These are phyloP conservation scores for Orbilia ellipsospora DNA, from an alignment of 2,329 filamentous ascomycete species.

Conservation along the genomic window DNA sequence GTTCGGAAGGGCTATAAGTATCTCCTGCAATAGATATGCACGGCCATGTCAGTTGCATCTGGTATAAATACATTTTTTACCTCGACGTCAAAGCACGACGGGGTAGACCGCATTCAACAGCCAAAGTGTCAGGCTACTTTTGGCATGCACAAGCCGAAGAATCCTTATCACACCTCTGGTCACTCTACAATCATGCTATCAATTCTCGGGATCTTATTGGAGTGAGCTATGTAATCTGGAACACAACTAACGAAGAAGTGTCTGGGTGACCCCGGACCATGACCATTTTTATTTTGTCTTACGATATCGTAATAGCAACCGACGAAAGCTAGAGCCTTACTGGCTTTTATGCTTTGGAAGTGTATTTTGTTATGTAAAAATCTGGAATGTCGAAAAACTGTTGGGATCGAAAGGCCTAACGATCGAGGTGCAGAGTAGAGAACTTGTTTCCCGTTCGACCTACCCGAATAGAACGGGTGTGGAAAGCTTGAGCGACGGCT, in stretches of 20 bases:
- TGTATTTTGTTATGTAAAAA: background rate
- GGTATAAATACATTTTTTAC: constrained; percentile 36
- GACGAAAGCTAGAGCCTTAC: background rate
- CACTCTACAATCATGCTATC: constrained; percentile 35
- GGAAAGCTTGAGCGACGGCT: constrained; percentile 2
- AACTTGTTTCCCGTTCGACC: constrained; percentile 4
- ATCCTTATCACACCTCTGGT: constrained; percentile 32
- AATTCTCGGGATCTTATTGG: background rate
- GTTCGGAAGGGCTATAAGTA: background rate
- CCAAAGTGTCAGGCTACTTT: constrained; percentile 3
- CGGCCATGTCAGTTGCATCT: constrained; percentile 43
- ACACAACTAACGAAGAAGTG: background rate
- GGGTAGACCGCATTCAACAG: constrained; percentile 23
- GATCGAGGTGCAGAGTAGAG: background rate
- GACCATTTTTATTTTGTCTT: constrained; percentile 34
- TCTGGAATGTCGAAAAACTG: background rate
- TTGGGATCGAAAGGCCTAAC: constrained; percentile 6
- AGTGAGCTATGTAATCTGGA: constrained; percentile 2
- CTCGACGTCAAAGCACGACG: constrained; percentile 25
- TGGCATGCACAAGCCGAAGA: constrained; percentile 28
- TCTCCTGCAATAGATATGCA: constrained; percentile 34
- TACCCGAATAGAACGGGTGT: constrained; percentile 4
- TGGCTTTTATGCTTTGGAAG: no score
- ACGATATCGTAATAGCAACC: constrained; percentile 42
- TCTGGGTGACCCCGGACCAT: background rate